Evolutionary conservation across 2,329 filamentous ascomycete genomes (phyloP).

Genomic region (Ramularia collo-cygni): DNA sequence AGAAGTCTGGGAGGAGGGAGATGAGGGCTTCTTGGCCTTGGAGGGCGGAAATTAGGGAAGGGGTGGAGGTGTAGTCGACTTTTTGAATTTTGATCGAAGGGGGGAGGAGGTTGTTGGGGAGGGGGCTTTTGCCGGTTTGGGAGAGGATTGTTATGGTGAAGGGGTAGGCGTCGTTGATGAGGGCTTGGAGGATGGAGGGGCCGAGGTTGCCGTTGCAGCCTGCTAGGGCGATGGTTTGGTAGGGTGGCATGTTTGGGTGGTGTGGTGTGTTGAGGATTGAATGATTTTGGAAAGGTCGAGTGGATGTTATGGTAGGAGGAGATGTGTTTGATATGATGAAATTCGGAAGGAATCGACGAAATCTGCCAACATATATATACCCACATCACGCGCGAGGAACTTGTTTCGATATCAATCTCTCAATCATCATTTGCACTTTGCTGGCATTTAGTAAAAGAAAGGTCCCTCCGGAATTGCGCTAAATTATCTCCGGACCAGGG

Average conservation of each 20-base stretch:
- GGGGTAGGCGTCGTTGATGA: slow-evolving; percentile 33
- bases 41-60: slow-evolving; percentile 29
- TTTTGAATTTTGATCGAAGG: slow-evolving; percentile 31
- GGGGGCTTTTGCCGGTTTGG: slow-evolving; percentile 34
- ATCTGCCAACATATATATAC: no score
- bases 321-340: no score
- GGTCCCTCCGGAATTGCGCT: no score
- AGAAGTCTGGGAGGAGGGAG: slow-evolving; percentile 11
- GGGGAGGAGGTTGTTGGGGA: slow-evolving; percentile 30
- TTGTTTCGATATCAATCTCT: no score
- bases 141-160: slow-evolving; percentile 43
- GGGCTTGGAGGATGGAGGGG: slow-evolving; percentile 33
- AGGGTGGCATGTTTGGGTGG: slow-evolving; percentile 8
- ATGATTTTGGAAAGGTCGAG: no score
- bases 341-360: no score
- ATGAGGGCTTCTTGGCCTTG: slow-evolving; percentile 32
- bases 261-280: background rate
- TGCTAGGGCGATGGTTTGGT: slow-evolving; percentile 27
- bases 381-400: no score
- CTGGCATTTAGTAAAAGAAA: no score
- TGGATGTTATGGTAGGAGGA: no score
- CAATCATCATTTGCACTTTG: no score
- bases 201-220: slow-evolving; percentile 38
- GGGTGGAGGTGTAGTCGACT: slow-evolving; percentile 43
- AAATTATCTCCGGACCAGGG: no score